Evolutionary conservation across 2,329 filamentous ascomycete species (phyloP), one percentile per base, ranked within the genome.

Genomic region (Verticillium longisporum): DNA sequence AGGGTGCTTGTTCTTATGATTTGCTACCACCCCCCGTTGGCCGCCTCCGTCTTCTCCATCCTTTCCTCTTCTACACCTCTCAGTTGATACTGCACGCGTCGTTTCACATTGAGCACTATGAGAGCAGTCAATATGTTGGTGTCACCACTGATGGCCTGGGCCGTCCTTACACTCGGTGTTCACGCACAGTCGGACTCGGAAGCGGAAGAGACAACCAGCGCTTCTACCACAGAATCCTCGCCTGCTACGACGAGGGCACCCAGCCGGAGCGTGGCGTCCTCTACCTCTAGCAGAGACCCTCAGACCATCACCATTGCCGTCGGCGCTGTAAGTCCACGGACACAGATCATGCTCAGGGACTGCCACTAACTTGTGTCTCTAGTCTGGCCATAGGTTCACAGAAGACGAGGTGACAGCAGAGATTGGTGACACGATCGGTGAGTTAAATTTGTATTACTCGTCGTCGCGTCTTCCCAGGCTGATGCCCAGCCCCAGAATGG

Each of bases 341-440:
- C 11, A n/a, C n/a, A 10, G n/a, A 32, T 2, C 5, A 26, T 11
- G 26, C 26, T 26, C 26, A 1, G 21, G 6, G 11, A 41, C 45
- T 21, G 5, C n/a, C n/a, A 2, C 7, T 50, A 6, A n/a, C 7
- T 38, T 26, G 33, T 26, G 3, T 9, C 10, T 37, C 7, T 53
- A 69, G 68, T 64, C 63, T 7, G 72, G 72, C 3, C 71, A 70
- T 64, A 69, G 71, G 53, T 72, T 75, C 59, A 68, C 68, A 0
- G 72, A 73, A 1, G 60, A 67, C n/a, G 65, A 68, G 45, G 64
- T 70, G 14, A 32, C 65, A n/a, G 73, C 73, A n/a, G 62, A 70
- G 2, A 67, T 80, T 33, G 82, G 82, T 6, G 81, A 84, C 67
- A 72, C 75, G 5, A 74, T 85, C 54, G 70, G 78, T 80, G 66